Conservation (phyloP, 192 early-diverging fungal species). For the Chytriomyces confervae region DNA sequence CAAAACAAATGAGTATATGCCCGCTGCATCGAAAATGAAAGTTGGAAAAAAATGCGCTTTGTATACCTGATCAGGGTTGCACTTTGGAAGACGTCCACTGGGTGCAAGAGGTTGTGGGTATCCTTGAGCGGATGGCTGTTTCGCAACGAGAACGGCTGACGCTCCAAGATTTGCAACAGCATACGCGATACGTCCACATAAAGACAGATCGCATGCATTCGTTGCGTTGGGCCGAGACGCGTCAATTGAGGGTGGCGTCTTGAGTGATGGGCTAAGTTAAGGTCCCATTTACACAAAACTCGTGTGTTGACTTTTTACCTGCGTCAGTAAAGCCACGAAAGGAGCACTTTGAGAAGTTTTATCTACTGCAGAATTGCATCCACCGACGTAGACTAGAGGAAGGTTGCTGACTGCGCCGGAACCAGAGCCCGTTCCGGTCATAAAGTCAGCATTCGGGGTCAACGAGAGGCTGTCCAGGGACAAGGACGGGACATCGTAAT, state of each 20-base stretch:
- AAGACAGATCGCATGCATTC: background rate
- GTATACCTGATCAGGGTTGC: background rate
- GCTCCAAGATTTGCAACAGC: constrained; percentile 17
- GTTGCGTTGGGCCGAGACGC: constrained; percentile 4
- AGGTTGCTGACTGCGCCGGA: constrained; percentile 2
- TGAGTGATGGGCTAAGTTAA: background rate
- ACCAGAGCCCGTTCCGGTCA: constrained; percentile 20
- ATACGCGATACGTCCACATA: constrained; percentile 16
- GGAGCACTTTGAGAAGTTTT: background rate
- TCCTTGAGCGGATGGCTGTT: constrained; percentile 8
- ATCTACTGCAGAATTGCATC: background rate
- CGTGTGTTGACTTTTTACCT: background rate
- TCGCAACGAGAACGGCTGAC: constrained; percentile 8
- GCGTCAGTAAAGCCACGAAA: background rate
- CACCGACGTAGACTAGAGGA: background rate
- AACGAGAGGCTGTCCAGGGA: background rate
- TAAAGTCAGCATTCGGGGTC: constrained; percentile 10
- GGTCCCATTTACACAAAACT: too few species aligned
- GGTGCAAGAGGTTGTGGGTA: constrained; percentile 24
- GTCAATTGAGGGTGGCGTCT: background rate
- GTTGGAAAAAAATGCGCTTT: background rate
- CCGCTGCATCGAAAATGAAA: too few species aligned
- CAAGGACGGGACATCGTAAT: background rate
- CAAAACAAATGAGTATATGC: background rate
- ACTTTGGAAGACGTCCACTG: constrained; percentile 9